These are phyloP conservation scores for Collariella sp. DNA, from an alignment of 495 filamentous ascomycete species.

Conservation along the genomic window DNA sequence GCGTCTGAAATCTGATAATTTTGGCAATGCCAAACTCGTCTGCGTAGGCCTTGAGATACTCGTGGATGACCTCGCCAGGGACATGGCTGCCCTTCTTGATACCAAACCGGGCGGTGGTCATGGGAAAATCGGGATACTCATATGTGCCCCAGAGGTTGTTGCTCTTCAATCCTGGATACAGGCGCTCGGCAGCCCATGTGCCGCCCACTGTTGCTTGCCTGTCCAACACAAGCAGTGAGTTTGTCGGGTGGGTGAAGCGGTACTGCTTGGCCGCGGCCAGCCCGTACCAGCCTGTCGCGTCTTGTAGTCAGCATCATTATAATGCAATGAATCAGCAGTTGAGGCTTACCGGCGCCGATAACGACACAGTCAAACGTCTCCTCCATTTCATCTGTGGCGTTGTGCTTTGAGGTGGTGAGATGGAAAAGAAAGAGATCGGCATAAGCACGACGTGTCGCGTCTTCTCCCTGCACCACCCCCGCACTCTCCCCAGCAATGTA, in stretches of 20 bases:
- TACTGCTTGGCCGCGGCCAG: slow-evolving; percentile 32
- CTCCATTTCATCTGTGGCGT: too few species aligned
- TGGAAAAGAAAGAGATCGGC: too few species aligned
- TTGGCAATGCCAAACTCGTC: slow-evolving; percentile 47
- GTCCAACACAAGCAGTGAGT: slow-evolving; percentile 30
- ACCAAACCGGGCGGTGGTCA: slow-evolving; percentile 48
- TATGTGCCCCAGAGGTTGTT: slow-evolving; percentile 49
- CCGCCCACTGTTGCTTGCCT: slow-evolving; percentile 48
- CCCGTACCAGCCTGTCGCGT: slow-evolving; percentile 29
- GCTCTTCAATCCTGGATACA: slow-evolving; percentile 57
- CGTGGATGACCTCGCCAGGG: slow-evolving; percentile 52
- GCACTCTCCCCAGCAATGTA: too few species aligned
- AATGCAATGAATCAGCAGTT: not conserved
- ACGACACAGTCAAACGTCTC: slow-evolving; percentile 33
- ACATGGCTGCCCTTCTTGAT: slow-evolving; percentile 55
- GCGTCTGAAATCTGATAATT: slow-evolving; percentile 44
- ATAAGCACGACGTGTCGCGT: too few species aligned
- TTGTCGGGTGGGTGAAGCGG: slow-evolving; percentile 18
- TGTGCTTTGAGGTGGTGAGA: too few species aligned
- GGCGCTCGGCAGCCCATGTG: slow-evolving; percentile 52
- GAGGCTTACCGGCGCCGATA: slow-evolving; percentile 31
- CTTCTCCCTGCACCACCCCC: too few species aligned
- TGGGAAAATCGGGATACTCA: slow-evolving; percentile 63
- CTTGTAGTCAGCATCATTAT: not conserved
- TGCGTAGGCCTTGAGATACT: slow-evolving; percentile 54